phyloP scores from a whole-genome alignment of 805 yeast species.

The Maudiozyma barnettii region DNA sequence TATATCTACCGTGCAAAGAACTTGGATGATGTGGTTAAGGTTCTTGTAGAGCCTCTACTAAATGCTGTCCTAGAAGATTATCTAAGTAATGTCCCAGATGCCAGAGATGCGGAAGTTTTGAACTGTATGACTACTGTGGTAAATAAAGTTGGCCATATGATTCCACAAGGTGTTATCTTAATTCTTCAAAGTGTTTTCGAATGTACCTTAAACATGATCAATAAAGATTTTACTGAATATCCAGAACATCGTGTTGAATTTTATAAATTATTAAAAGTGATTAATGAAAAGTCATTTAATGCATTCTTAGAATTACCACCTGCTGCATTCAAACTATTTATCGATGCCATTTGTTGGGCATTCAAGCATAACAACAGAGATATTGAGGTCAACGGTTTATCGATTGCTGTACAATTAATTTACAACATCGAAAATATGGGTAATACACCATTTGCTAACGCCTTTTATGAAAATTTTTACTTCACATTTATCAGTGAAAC shows the following conservation, averaged over 20 bases:
- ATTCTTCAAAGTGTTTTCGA: conserved; percentile 88
- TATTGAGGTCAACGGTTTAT: conserved; percentile 86
- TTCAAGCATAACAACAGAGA: conserved; percentile 96
- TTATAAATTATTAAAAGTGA: conserved; percentile 79
- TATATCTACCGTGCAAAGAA: conserved; percentile 83
- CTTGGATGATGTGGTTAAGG: conserved; percentile 71
- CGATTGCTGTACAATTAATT: conserved; percentile 72
- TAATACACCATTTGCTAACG: conserved; percentile 59
- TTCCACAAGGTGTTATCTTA: conserved; percentile 80
- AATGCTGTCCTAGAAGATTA: conserved; percentile 85
- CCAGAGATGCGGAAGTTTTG: conserved; percentile 95
- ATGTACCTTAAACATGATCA: conserved; percentile 91
- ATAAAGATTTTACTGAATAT: conserved; percentile 88
- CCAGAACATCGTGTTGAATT: conserved; percentile 98
- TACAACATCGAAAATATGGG: conserved; percentile 76
- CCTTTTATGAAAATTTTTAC: conserved; percentile 81
- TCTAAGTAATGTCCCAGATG: conserved; percentile 81
- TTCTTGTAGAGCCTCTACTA: conserved; percentile 73
- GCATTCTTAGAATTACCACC: conserved; percentile 85
- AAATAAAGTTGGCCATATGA: conserved; percentile 73
- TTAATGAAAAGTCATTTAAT: conserved; percentile 73
- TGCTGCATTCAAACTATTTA: conserved; percentile 80
- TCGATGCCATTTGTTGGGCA: conserved; percentile 96
- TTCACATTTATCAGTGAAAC: conserved; percentile 86
- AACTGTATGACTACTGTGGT: conserved; percentile 91